phyloP scores from a whole-genome alignment of 2,329 filamentous ascomycete genomes.

The Neocatenulostroma microsporum region DNA sequence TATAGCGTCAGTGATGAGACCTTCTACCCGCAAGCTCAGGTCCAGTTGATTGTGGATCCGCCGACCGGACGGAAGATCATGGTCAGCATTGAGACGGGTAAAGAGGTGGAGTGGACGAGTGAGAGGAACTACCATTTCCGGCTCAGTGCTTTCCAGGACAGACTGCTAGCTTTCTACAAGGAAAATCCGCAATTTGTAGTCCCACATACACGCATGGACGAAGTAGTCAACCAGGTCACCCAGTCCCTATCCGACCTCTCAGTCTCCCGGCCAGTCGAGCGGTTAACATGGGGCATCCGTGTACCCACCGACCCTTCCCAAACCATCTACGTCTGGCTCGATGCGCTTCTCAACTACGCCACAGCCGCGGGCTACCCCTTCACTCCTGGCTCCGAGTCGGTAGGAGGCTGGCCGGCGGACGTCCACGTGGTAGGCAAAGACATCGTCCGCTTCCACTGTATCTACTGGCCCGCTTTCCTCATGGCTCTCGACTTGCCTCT shows the following conservation, averaged over 20 bases:
- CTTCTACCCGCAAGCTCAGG: conserved; percentile 73
- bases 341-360: conserved; percentile 89
- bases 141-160: conserved; percentile 72
- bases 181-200: conserved; percentile 70
- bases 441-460: conserved; percentile 89
- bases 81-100: conserved; percentile 72
- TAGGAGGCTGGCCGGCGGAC: conserved; percentile 77
- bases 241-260: conserved; percentile 79
- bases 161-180: conserved; percentile 69
- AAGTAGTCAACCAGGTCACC: conserved; percentile 68
- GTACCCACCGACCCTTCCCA: conserved; percentile 78
- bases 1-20: conserved; percentile 96
- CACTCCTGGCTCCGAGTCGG: conserved; percentile 55
- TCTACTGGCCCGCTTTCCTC: conserved; percentile 96
- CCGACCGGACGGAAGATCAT: conserved; percentile 75
- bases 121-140: conserved; percentile 95
- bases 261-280: conserved; percentile 69
- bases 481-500: conserved; percentile 76
- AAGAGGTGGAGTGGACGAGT: conserved; percentile 87
- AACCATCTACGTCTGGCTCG: conserved; percentile 97
- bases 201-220: conserved; percentile 64
- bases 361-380: conserved; percentile 83
- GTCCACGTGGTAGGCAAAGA: conserved; percentile 94
- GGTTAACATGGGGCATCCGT: conserved; percentile 78
- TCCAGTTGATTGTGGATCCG: conserved; percentile 68